These are phyloP conservation scores for Galeopsis tetrahit DNA, from an alignment of 257 asterid genomes.

Conservation along the genomic window DNA sequence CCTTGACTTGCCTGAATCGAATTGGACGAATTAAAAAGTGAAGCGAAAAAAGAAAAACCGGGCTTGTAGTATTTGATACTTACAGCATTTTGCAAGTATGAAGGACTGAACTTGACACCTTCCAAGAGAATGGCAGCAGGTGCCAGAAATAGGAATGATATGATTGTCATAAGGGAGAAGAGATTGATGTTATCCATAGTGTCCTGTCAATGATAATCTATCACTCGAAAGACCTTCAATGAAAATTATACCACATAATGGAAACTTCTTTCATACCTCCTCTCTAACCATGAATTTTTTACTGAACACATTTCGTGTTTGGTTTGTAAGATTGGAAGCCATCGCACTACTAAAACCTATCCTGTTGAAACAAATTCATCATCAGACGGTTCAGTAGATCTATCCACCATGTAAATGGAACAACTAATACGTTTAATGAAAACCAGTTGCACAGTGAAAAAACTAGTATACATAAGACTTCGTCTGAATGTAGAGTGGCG, in stretches of 20 bases:
- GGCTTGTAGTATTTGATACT: slow-evolving; percentile 33
- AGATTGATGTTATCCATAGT: slow-evolving; percentile 79
- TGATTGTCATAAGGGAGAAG: slow-evolving; percentile 74
- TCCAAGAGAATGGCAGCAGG: slow-evolving; percentile 70
- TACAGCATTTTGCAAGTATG: slow-evolving; percentile 66
- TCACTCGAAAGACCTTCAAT: background rate
- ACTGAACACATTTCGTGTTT: slow-evolving; percentile 85
- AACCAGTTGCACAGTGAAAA: too few species aligned
- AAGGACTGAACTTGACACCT: slow-evolving; percentile 76
- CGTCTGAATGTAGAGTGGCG: background rate
- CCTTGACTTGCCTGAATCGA: slow-evolving; percentile 73
- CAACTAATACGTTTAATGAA: too few species aligned
- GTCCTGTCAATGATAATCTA: slow-evolving; percentile 53
- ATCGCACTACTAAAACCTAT: slow-evolving; percentile 84
- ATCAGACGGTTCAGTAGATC: background rate
- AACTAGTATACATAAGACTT: too few species aligned
- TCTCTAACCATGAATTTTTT: slow-evolving; percentile 69
- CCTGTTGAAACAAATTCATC: slow-evolving; percentile 50
- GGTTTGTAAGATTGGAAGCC: slow-evolving; percentile 95
- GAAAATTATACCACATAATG: background rate
- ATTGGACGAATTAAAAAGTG: background rate
- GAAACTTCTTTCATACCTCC: slow-evolving; percentile 51
- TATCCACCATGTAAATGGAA: too few species aligned
- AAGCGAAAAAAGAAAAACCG: background rate
- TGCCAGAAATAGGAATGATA: slow-evolving; percentile 65